Base-by-base conservation (phyloP, 768 basidiomycete genomes). In the Suillus paluster region DNA sequence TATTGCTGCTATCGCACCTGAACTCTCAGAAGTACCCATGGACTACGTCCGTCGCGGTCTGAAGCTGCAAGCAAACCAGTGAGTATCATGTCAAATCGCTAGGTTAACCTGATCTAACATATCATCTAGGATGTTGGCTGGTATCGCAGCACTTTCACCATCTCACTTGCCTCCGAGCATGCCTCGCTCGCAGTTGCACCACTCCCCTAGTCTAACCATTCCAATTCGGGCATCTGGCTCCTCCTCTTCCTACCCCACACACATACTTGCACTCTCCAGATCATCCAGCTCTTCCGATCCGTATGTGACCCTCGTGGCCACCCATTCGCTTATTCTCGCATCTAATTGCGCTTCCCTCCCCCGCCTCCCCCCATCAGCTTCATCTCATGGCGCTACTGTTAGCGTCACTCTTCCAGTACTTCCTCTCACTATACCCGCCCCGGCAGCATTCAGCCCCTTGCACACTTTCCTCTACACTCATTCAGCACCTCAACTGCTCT, bases 241-340 rank as follows among this genome's bases (percentile, higher is more conserved):
- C 33, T 36, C 63, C 10, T 65, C 50, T 27, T 73, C 60, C 64
- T 76, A 68, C 38, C 86, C 86, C 9, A 83, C 84, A 0, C 87
- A 88, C 67, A 76, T 84, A 66, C 72, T 88, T 23, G 86, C 85
- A 19, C 71, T 88, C 53, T 70, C 62, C 1, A 72, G 56, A 64
- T 66, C 69, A 54, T 72, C 64, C 59, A 63, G 64, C 30, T 67
- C 73, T 15, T 67, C 70, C 36, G 73, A 76, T 60, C 65, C 77
- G 49, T 70, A 75, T n/a, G 63, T 65, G 7, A 67, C 81, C 11
- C 79, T 93, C 57, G 87, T 83, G 65, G 87, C 92, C 5, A 82
- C 85, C 12, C 92, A 94, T 74, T 84, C 85, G 38, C 74, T 91
- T 57, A 80, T 93, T 46, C 81, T 94, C 58, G 88, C 88, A 8